A percentile compares a stretch with the other conserved stretches of the same genome.
Evolutionary conservation across 169 alveolate species (phyloP).

Genomic region (Babesia divergens): DNA sequence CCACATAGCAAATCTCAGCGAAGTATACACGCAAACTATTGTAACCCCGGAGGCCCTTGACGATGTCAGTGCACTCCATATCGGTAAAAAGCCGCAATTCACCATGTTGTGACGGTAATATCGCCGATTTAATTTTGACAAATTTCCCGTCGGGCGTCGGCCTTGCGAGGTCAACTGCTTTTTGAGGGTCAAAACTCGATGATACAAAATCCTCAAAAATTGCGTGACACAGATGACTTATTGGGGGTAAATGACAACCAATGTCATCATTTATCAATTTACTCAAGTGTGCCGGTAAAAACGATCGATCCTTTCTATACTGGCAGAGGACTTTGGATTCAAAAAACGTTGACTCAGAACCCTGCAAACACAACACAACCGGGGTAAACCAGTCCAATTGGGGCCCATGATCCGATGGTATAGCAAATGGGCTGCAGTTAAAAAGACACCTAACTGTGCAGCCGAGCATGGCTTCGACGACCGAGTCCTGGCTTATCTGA

Average conservation of each 20-base stretch:
- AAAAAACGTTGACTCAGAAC: constrained; percentile 5
- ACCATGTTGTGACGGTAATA: neutral
- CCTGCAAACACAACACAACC: neutral
- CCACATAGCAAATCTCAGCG: neutral
- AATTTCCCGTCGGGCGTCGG: neutral
- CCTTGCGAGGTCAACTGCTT: neutral
- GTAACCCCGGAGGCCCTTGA: neutral
- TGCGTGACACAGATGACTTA: neutral
- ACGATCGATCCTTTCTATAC: neutral
- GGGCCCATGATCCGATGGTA: neutral
- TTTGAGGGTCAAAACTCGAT: neutral
- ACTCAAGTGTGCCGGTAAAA: neutral
- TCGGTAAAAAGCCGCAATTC: neutral
- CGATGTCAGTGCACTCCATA: neutral
- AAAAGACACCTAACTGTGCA: neutral
- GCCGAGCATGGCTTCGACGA: constrained; percentile 14
- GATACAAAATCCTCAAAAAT: neutral
- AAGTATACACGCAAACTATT: neutral
- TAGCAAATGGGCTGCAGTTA: neutral
- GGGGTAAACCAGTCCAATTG: neutral
- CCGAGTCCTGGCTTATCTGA: neutral
- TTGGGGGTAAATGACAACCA: neutral
- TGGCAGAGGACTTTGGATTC: neutral
- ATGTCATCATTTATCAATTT: neutral
- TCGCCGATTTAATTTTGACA: neutral